Conservation (phyloP, 2,329 filamentous ascomycete genomes). For the Alternaria sp. region DNA sequence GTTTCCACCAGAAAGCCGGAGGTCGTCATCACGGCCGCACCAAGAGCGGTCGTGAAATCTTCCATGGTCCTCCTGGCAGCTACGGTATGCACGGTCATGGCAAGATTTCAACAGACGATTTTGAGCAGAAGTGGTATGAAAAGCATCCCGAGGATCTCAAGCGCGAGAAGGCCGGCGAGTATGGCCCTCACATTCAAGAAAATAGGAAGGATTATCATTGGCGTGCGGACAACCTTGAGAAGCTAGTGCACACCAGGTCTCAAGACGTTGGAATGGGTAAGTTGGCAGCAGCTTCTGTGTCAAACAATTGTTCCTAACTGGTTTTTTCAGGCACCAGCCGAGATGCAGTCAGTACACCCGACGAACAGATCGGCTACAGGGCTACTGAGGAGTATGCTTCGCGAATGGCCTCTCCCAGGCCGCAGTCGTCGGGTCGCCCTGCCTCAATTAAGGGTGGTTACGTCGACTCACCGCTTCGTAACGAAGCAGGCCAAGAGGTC, state of each 20-base stretch:
- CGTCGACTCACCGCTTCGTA: constrained; percentile 62
- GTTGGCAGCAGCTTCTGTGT: constrained; percentile 29
- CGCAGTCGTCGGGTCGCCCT: constrained; percentile 57
- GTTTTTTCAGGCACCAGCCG: constrained; percentile 68
- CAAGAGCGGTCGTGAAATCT: constrained; percentile 75
- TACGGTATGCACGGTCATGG: constrained; percentile 94
- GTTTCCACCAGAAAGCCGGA: constrained; percentile 62
- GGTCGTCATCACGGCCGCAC: constrained; percentile 70
- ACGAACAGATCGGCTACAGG: constrained; percentile 89
- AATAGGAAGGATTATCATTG: constrained; percentile 79
- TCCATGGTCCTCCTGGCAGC: constrained; percentile 81
- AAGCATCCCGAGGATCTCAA: constrained; percentile 84
- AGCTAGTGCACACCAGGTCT: constrained; percentile 77
- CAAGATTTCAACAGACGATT: constrained; percentile 76
- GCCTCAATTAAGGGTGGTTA: constrained; percentile 59
- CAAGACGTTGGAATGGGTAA: constrained; percentile 63
- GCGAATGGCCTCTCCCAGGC: constrained; percentile 75
- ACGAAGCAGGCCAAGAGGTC: constrained; percentile 56
- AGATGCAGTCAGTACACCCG: constrained; percentile 76
- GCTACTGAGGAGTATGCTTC: constrained; percentile 85
- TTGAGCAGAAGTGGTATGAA: constrained; percentile 91
- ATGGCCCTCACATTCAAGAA: constrained; percentile 66
- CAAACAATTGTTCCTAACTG: constrained; percentile 58
- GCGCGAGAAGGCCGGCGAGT: constrained; percentile 76
- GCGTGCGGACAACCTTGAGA: constrained; percentile 90